Percentiles rank a stretch among this genome's conserved stretches.
Evolutionary conservation across 2,329 filamentous ascomycete species (phyloP).

Genomic region (Pestalotiopsis sp.): DNA sequence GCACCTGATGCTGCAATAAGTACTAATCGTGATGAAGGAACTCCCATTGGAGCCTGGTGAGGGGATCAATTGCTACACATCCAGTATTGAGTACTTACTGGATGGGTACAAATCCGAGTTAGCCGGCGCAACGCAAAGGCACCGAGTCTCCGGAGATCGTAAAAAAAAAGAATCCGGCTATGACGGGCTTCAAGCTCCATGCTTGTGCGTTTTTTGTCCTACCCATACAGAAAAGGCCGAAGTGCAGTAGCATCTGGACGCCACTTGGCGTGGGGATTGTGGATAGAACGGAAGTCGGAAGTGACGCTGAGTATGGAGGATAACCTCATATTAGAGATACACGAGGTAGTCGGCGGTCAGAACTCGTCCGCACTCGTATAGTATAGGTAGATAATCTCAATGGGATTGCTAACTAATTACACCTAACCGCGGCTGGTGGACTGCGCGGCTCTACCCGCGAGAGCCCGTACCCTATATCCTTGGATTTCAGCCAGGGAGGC

Average conservation of each 20-base stretch:
- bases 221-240: background rate
- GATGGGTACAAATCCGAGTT: background rate
- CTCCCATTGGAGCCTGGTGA: background rate
- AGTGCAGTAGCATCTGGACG: background rate
- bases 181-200: background rate
- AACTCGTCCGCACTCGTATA: background rate
- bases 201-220: background rate
- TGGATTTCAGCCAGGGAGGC: background rate
- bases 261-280: background rate
- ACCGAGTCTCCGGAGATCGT: too few relatives aligned
- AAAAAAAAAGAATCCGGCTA: background rate
- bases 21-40: background rate
- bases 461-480: constrained; percentile 2
- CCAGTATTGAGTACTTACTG: background rate
- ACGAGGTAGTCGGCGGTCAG: background rate
- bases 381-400: background rate
- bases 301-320: background rate
- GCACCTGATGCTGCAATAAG: too few relatives aligned
- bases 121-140: background rate
- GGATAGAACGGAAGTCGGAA: background rate
- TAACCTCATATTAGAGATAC: background rate
- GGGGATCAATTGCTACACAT: background rate
- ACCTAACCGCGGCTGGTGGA: background rate
- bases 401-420: background rate
- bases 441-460: background rate